A percentile compares a stretch with the other conserved stretches of the same genome.
These are phyloP conservation scores for Gautieria morchelliformis DNA, from an alignment of 768 basidiomycete species.

Conservation along the genomic window DNA sequence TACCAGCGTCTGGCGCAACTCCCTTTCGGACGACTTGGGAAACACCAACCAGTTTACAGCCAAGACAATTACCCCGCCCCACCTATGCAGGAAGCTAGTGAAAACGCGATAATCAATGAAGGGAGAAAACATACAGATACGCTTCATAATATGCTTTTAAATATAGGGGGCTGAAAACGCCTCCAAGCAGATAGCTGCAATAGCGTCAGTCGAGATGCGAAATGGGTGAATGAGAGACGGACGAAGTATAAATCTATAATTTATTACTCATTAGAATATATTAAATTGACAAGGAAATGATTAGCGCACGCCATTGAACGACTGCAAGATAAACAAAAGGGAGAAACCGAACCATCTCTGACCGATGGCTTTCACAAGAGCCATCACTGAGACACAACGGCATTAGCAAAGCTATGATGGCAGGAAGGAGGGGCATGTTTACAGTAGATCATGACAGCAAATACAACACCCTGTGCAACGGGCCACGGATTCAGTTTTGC, in stretches of 20 bases:
- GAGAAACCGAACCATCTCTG: conserved; percentile 18
- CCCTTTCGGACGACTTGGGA: conserved; percentile 18
- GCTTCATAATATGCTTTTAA: conserved; percentile 19
- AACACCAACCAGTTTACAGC: conserved; percentile 19
- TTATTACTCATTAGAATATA: neutral
- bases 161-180: conserved; percentile 16
- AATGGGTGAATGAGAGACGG: neutral
- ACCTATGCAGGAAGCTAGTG: conserved; percentile 2
- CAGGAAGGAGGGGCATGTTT: neutral
- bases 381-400: conserved; percentile 9
- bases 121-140: conserved; percentile 9
- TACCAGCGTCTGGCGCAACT: conserved; percentile 20
- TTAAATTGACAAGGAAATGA: neutral
- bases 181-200: conserved; percentile 4
- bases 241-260: conserved; percentile 16
- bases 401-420: neutral
- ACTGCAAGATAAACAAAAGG: conserved; percentile 20
- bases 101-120: neutral
- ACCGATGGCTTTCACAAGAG: conserved; percentile 19
- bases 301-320: conserved; percentile 14
- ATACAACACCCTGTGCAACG: conserved; percentile 22
- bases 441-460: conserved; percentile 19
- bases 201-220: neutral
- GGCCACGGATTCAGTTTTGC: conserved; percentile 18
- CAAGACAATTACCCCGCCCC: conserved; percentile 21